phyloP scores from a whole-genome alignment of 768 basidiomycete genomes.

The Gelatoporia subvermispora region DNA sequence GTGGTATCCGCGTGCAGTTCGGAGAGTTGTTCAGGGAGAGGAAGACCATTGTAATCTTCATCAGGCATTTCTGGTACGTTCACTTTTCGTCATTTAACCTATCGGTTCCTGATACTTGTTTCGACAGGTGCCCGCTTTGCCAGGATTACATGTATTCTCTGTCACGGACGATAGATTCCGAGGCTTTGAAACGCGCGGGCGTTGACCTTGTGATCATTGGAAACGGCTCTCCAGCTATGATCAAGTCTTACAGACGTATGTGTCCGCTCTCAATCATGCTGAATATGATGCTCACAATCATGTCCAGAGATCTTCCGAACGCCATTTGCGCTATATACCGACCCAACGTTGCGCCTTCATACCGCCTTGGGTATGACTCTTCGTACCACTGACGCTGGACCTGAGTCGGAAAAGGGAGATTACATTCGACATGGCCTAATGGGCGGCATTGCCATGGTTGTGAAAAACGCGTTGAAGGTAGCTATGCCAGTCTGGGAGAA shows the following conservation, averaged over 20 bases:
- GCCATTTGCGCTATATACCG: conserved; percentile 74
- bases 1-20: conserved; percentile 62
- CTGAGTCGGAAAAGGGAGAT: conserved; percentile 39
- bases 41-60: conserved; percentile 74
- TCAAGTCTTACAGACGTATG: conserved; percentile 66
- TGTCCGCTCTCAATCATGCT: conserved; percentile 7
- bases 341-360: conserved; percentile 68
- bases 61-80: conserved; percentile 75
- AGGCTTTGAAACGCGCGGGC: conserved; percentile 41
- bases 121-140: conserved; percentile 64
- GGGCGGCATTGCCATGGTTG: conserved; percentile 69
- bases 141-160: conserved; percentile 84
- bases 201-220: conserved; percentile 71
- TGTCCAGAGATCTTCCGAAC: conserved; percentile 59
- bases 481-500: conserved; percentile 82
- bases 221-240: conserved; percentile 73
- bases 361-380: conserved; percentile 71
- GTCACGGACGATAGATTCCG: conserved; percentile 40
- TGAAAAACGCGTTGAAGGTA: conserved; percentile 62
- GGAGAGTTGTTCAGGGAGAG: conserved; percentile 57
- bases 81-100: conserved; percentile 4
- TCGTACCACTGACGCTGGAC: conserved; percentile 37
- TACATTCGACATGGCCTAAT: conserved; percentile 67
- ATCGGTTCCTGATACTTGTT: neutral
- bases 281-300: neutral